Evolutionary conservation across 1,284 basidiomycete species (phyloP).

Genomic region (Marasmius tenuissimus): DNA sequence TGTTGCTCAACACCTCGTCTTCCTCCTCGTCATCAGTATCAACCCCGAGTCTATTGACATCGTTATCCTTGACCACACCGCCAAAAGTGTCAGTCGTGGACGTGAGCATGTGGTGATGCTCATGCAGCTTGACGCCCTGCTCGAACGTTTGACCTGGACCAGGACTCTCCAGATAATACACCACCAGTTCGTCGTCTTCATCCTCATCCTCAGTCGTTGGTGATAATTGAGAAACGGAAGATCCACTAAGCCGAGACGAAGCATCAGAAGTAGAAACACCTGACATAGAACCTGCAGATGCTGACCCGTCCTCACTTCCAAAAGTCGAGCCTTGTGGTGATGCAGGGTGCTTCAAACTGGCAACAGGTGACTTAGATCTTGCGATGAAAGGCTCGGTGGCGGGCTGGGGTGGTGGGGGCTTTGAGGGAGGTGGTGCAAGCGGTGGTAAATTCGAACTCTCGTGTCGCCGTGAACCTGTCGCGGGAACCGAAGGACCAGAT

Average conservation of each 20-base stretch:
- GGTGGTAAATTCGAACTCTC: background rate
- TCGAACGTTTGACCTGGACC: slow-evolving; percentile 3
- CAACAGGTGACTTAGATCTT: slow-evolving; percentile 4
- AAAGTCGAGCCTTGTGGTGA: slow-evolving; percentile 44
- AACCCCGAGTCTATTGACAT: slow-evolving; percentile 11
- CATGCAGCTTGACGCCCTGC: background rate
- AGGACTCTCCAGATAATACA: slow-evolving; percentile 20
- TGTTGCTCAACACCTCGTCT: slow-evolving; percentile 15
- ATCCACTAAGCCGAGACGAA: slow-evolving; percentile 1
- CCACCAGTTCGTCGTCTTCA: slow-evolving; percentile 15
- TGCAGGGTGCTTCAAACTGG: slow-evolving; percentile 26
- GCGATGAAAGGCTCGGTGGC: background rate
- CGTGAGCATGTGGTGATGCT: slow-evolving; percentile 23
- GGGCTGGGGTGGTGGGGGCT: background rate
- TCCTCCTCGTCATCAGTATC: slow-evolving; percentile 21
- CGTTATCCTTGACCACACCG: slow-evolving; percentile 23
- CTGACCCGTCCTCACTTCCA: slow-evolving; percentile 30
- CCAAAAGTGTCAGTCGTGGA: slow-evolving; percentile 40
- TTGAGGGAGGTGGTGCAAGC: background rate
- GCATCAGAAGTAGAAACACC: slow-evolving; percentile 31
- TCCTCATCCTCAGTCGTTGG: slow-evolving; percentile 32
- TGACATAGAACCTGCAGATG: slow-evolving; percentile 28
- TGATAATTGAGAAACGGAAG: slow-evolving; percentile 27
- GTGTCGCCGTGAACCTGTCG: background rate
- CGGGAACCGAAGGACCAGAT: background rate